phyloP scores from a whole-genome alignment of 345 rosid species.

The Moringa oleifera region DNA sequence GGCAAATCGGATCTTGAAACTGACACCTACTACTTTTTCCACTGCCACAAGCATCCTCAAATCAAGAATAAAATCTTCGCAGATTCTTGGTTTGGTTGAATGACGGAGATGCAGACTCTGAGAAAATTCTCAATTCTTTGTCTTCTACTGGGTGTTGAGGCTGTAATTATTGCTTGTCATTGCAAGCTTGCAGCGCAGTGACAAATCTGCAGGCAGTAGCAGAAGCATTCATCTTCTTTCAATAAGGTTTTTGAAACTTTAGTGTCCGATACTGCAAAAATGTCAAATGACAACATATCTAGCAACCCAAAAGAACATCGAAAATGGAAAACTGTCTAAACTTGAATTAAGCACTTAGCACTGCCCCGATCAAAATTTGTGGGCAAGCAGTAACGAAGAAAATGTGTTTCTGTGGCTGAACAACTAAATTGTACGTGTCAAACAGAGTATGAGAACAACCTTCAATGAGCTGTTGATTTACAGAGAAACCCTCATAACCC shows the following conservation, averaged over 20 bases:
- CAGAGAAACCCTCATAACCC: no score
- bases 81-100: neutral
- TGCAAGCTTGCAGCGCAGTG: neutral
- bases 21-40: neutral
- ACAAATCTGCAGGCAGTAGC: neutral
- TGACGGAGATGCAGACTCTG: neutral
- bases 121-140: neutral
- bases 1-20: slow-evolving; percentile 2
- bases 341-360: no score
- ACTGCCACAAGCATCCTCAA: neutral
- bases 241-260: neutral
- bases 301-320: no score
- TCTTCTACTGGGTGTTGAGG: neutral
- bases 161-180: neutral
- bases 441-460: neutral
- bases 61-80: neutral
- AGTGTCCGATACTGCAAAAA: neutral
- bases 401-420: neutral
- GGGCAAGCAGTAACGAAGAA: neutral
- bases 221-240: neutral
- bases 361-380: neutral
- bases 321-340: no score
- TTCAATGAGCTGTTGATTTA: neutral
- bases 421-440: neutral
- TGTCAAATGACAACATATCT: no score